Percentiles rank a stretch among this genome's conserved stretches.
Evolutionary conservation across 768 basidiomycete genomes (phyloP).

Genomic region (Phylloporus sp.): DNA sequence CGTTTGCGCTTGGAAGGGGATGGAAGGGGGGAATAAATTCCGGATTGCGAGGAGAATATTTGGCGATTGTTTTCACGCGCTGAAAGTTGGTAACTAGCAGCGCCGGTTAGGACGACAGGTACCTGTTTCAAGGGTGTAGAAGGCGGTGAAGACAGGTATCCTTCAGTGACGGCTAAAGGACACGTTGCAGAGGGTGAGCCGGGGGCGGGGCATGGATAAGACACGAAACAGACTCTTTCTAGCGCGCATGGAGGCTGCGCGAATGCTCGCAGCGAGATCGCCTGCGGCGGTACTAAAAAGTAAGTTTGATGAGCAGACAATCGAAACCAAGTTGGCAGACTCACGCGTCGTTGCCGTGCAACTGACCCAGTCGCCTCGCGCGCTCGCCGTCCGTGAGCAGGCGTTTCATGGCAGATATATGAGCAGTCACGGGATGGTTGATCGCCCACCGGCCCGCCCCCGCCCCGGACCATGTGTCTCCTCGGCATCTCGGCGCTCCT

Average conservation of each 20-base stretch:
- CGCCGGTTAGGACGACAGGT: slow-evolving; percentile 18
- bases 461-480: neutral
- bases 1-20: slow-evolving; percentile 39
- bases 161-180: slow-evolving; percentile 54
- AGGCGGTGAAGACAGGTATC: slow-evolving; percentile 48
- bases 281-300: slow-evolving; percentile 37
- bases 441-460: neutral
- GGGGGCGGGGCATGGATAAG: slow-evolving; percentile 15
- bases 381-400: slow-evolving; percentile 32
- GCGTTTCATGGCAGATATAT: slow-evolving; percentile 29
- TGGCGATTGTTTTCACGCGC: slow-evolving; percentile 55
- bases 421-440: neutral
- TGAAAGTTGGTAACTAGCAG: slow-evolving; percentile 43
- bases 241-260: slow-evolving; percentile 53
- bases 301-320: slow-evolving; percentile 10
- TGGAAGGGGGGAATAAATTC: slow-evolving; percentile 28
- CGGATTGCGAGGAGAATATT: slow-evolving; percentile 38
- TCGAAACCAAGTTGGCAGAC: slow-evolving; percentile 13
- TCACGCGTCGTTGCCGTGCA: slow-evolving; percentile 23
- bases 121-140: slow-evolving; percentile 30
- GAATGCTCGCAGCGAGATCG: slow-evolving; percentile 53
- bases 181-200: slow-evolving; percentile 26
- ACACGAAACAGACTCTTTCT: slow-evolving; percentile 50
- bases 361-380: slow-evolving; percentile 21
- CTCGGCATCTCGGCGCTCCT: slow-evolving; percentile 8